Evolutionary conservation across 2,329 filamentous ascomycete species (phyloP).

Genomic region (Colletotrichum sp.): DNA sequence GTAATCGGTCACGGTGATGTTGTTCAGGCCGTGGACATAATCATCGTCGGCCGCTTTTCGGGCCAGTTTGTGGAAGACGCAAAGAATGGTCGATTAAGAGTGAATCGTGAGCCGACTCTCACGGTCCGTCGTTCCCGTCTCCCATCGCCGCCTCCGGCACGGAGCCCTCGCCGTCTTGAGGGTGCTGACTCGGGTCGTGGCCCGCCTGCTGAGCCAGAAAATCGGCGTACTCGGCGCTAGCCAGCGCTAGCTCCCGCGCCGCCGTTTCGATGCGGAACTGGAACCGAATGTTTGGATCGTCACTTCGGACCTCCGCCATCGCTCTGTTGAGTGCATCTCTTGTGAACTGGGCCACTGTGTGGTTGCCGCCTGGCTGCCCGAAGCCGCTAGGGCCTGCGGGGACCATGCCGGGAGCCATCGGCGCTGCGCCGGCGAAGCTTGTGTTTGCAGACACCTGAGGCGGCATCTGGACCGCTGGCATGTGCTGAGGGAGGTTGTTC

Average conservation of each 20-base stretch:
- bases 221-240: slow-evolving; percentile 58
- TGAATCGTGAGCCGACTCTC: not conserved
- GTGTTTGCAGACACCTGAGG: slow-evolving; percentile 32
- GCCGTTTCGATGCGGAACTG: slow-evolving; percentile 58
- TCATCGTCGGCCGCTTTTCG: not conserved
- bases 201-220: slow-evolving; percentile 34
- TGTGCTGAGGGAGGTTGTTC: slow-evolving; percentile 48
- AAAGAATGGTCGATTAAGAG: not conserved
- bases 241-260: slow-evolving; percentile 59
- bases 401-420: slow-evolving; percentile 26
- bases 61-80: not conserved
- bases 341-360: slow-evolving; percentile 28
- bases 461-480: slow-evolving; percentile 32
- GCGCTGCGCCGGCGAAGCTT: slow-evolving; percentile 32
- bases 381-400: slow-evolving; percentile 28
- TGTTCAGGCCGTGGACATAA: not conserved
- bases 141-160: slow-evolving; percentile 17
- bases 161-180: slow-evolving; percentile 18
- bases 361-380: slow-evolving; percentile 11
- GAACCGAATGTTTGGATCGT: slow-evolving; percentile 49
- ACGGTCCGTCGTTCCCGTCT: slow-evolving; percentile 21
- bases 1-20: not conserved
- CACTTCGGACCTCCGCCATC: slow-evolving; percentile 48
- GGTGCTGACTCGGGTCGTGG: slow-evolving; percentile 27
- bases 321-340: slow-evolving; percentile 50